Conservation (phyloP, 176 grass and related monocot genomes). For the Cenchrus purpureus region DNA sequence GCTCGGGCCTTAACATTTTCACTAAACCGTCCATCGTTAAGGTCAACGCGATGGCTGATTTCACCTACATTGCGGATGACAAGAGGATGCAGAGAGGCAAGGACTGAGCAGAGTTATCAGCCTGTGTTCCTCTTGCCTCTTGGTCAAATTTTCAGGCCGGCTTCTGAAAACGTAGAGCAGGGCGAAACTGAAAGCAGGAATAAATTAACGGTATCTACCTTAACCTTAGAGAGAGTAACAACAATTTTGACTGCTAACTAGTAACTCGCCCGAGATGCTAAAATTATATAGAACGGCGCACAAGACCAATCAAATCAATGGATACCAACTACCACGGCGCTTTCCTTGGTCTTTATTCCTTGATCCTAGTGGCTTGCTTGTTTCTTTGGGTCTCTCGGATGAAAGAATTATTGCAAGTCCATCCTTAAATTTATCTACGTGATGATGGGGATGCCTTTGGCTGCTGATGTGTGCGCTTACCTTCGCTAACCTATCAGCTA, state of each 20-base stretch:
- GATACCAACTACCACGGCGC: neutral
- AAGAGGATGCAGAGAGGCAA: too few species aligned
- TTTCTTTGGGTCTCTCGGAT: neutral
- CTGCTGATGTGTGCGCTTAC: conserved; percentile 47
- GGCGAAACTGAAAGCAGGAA: neutral
- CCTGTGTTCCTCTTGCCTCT: neutral
- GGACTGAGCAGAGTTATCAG: too few species aligned
- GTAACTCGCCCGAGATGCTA: too few species aligned
- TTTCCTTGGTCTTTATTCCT: neutral
- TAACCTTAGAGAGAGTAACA: neutral
- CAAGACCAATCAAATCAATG: neutral
- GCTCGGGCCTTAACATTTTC: too few species aligned
- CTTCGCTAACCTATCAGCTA: conserved; percentile 7
- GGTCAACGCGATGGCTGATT: too few species aligned
- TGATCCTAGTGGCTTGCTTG: neutral
- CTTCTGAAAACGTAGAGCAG: neutral
- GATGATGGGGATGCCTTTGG: conserved; percentile 21
- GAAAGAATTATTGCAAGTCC: neutral
- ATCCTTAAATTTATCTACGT: neutral
- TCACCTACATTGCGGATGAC: too few species aligned
- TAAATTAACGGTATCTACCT: neutral
- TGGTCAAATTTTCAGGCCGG: neutral
- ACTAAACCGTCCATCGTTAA: too few species aligned
- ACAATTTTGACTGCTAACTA: neutral
- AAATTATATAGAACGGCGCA: neutral